Evolutionary conservation across 73 alveolate species (phyloP), one percentile per base, ranked within the genome.

Genomic region (Tetrahymena thermophila): DNA sequence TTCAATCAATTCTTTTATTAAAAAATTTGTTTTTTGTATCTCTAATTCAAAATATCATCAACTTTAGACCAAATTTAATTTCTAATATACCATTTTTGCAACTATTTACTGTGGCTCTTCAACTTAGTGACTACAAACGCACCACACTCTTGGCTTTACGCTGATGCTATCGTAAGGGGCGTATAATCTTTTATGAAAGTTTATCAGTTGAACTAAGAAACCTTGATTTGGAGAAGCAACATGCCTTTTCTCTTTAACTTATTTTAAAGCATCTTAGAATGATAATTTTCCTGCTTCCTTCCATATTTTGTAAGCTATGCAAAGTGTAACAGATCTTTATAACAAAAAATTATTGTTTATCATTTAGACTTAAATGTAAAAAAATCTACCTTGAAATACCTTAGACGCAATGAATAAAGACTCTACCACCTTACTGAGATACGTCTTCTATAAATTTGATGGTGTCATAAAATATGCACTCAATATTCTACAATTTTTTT

Each of bases 341-440:
- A 28, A 0, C 4, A 23, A 6, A 28, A 71, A 71, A 31, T 71
- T 71, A 10, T 50, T 19, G 15, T 50, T 50, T 50, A 15, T 50
- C 28, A 19, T 50, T 50, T 0, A 0, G 6, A 50, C 3, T 19
- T 50, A 19, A 50, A 50, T 15, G 3, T 0, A 50, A 50, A 50
- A 19, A 50, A 50, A 16, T 8, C 6, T 25, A 71, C 89, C 89
- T 71, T 23, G 99, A 98, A 17, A 98, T 98, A 23, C 99, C 99
- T 94, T 98, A 96, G 17, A 98, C 98, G 85, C 99, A 98, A 96
- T 98, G 99, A 43, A 98, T 98, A 56, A 96, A 97, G 15, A 98
- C 99, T 97, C 94, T 98, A 17, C 99, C 99, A 43, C 97, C 97
- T 25, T 94, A 43, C 25, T 94, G 44, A 42, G 94, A 94, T 13